Conservation (phyloP, 148 eudicot genomes). For the Diospyros kaki region DNA sequence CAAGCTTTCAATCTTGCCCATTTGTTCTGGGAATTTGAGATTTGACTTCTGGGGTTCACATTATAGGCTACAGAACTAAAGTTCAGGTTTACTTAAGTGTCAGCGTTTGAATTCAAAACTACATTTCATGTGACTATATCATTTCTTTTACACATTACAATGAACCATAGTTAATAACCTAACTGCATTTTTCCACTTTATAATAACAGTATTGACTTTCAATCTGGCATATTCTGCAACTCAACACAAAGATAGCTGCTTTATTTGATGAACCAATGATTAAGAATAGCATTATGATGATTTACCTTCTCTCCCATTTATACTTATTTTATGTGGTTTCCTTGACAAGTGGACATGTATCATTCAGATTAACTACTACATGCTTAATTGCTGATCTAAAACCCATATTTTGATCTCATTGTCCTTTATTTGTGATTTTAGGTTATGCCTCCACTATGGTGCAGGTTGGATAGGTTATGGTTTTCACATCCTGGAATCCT, state of each 20-base stretch:
- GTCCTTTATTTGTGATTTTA: slow-evolving; percentile 51
- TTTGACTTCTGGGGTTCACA: too few species aligned
- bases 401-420: slow-evolving; percentile 20
- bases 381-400: slow-evolving; percentile 8
- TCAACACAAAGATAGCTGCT: neutral
- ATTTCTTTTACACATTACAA: neutral
- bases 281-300: too few species aligned
- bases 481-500: slow-evolving; percentile 94
- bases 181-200: neutral
- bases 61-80: too few species aligned
- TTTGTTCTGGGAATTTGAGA: too few species aligned
- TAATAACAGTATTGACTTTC: neutral
- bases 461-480: slow-evolving; percentile 99
- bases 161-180: neutral
- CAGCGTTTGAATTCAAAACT: too few species aligned
- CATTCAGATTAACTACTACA: neutral
- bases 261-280: neutral
- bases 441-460: slow-evolving; percentile 99
- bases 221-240: neutral
- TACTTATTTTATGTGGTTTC: neutral
- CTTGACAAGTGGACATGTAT: neutral
- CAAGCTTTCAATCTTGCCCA: too few species aligned
- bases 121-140: neutral
- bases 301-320: neutral
- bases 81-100: too few species aligned